Conservation (phyloP, 2,329 filamentous ascomycete species). For the Beauveria australis region DNA sequence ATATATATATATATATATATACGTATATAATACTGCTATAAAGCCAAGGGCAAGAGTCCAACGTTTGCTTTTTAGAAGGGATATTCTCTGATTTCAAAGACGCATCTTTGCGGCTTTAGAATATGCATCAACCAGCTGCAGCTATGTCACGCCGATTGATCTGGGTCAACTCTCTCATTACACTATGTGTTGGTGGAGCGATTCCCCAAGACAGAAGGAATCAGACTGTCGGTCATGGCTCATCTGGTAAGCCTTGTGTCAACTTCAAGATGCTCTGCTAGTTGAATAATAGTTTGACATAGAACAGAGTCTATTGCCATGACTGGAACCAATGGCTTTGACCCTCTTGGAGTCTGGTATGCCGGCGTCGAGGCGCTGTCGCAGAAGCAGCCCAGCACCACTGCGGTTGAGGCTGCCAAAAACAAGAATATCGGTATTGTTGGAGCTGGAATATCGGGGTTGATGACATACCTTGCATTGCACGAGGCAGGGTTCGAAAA, state of each 20-base stretch:
- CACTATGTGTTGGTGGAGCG: background rate
- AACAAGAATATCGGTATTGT: constrained; percentile 54
- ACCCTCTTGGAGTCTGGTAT: constrained; percentile 44
- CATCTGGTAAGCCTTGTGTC: background rate
- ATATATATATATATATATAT: too few relatives aligned
- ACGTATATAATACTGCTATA: too few relatives aligned
- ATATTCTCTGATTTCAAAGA: too few relatives aligned
- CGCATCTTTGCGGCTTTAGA: background rate
- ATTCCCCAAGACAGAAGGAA: background rate
- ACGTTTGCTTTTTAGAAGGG: too few relatives aligned
- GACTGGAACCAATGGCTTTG: constrained; percentile 40
- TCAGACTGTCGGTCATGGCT: background rate
- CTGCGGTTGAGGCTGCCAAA: constrained; percentile 14
- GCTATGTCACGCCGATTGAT: background rate
- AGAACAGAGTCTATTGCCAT: constrained; percentile 31
- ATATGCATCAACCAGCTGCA: background rate
- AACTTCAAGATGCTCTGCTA: too few relatives aligned
- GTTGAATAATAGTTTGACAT: background rate
- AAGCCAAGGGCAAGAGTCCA: too few relatives aligned
- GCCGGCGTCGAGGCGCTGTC: constrained; percentile 53
- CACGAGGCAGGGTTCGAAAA: constrained; percentile 48
- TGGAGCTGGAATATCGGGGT: constrained; percentile 56
- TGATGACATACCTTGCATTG: constrained; percentile 49
- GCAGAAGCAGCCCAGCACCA: constrained; percentile 40
- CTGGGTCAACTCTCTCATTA: background rate